Evolutionary conservation across 306 rosid species (phyloP), one percentile per base, ranked within the genome.

Genomic region (Cotoneaster glaucophyllus): DNA sequence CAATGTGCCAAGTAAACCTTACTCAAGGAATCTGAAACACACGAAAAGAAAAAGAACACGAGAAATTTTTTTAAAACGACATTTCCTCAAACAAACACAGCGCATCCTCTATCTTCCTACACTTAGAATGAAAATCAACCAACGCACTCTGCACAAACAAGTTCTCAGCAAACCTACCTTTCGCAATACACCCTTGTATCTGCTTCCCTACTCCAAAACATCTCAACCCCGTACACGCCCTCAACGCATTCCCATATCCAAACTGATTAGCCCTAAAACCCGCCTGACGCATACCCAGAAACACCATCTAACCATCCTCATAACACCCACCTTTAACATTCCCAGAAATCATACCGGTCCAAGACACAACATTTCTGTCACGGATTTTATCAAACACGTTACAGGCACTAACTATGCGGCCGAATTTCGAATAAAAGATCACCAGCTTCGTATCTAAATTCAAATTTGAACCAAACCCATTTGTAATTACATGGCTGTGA

Each of bases 301-400:
- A 83, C 39, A 83, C 31, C 74, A 28, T 4, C 34, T 79, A 75
- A 65, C 81, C 86, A 44, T 66, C n/a, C 4, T 77, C 61, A 41
- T 64, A 70, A 61, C 56, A 44, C 53, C 78, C 86, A 70, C 77
- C 59, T 24, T 58, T 77, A 32, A 80, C 44, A 69, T 74, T 75
- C 74, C 83, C 86, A 43, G 78, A 83, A 70, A 79, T 39, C 86
- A 79, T 64, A 11, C 64, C 80, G 2, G 86, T 82, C 83, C 86
- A 82, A 45, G 86, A 82, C 64, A 82, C 86, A 9, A 82, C 70
- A 74, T 31, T 70, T 79, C 31, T 74, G 3, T 70, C 78, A 12
- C 11, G 43, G 83, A 79, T 82, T 74, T 21, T 34, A 41, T 79
- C 78, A 71, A 82, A 82, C 77, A 82, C 31, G 8, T 45, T 54